A percentile compares a stretch with the other conserved stretches of the same genome.
Evolutionary conservation across 2,329 filamentous ascomycete species (phyloP).

Genomic region (Pseudogymnoascus sp.): DNA sequence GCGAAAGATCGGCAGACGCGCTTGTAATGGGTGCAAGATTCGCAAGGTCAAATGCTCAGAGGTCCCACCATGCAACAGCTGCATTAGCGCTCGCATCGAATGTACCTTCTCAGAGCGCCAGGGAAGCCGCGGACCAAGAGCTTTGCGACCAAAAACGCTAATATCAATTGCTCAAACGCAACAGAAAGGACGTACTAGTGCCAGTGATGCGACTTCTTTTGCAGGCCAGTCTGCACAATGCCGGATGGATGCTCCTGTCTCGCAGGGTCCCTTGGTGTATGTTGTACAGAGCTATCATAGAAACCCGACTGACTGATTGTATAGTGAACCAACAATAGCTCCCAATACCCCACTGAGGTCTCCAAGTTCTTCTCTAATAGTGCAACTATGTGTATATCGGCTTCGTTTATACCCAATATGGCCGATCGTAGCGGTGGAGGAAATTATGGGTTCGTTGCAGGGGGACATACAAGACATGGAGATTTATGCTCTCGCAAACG

Average conservation of each 20-base stretch:
- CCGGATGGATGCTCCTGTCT: neutral
- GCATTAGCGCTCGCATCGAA: slow-evolving; percentile 35
- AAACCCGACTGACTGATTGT: neutral
- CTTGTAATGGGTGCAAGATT: slow-evolving; percentile 45
- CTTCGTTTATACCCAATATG: slow-evolving; percentile 44
- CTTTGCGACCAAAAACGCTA: slow-evolving; percentile 37
- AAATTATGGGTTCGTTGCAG: slow-evolving; percentile 33
- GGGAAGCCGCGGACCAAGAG: slow-evolving; percentile 38
- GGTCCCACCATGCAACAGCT: slow-evolving; percentile 38
- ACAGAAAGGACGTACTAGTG: slow-evolving; percentile 2
- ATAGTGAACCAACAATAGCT: neutral
- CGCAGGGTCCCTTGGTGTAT: neutral
- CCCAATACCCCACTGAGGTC: slow-evolving; percentile 9
- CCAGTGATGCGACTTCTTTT: neutral
- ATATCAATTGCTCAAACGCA: slow-evolving; percentile 33
- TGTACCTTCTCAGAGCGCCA: slow-evolving; percentile 43
- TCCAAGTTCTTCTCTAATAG: slow-evolving; percentile 17
- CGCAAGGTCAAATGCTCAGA: slow-evolving; percentile 45
- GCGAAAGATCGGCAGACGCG: slow-evolving; percentile 29
- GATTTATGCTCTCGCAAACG: slow-evolving; percentile 35
- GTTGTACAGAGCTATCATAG: no score
- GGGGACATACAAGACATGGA: slow-evolving; percentile 29
- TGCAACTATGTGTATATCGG: slow-evolving; percentile 29
- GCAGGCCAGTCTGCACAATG: neutral
- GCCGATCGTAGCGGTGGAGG: slow-evolving; percentile 40